phyloP scores from a whole-genome alignment of 495 filamentous ascomycete species.

The Penicillium roqueforti region DNA sequence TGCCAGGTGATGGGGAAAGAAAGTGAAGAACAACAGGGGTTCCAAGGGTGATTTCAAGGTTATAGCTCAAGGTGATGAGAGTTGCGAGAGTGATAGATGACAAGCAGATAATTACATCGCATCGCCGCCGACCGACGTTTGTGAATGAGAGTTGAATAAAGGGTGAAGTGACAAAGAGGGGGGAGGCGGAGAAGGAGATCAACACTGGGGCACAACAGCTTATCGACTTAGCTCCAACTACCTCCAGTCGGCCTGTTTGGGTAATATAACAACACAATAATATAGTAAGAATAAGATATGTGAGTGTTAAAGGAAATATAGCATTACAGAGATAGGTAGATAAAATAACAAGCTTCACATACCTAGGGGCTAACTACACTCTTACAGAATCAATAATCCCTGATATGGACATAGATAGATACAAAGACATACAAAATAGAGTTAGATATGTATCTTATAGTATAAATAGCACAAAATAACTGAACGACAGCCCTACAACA shows the following conservation, averaged over 20 bases:
- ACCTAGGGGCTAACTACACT: neutral
- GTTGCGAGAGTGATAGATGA: constrained; percentile 17
- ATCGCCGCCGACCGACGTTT: constrained; percentile 17
- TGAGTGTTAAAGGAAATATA: too few relatives aligned
- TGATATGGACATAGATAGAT: neutral
- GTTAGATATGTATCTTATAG: neutral
- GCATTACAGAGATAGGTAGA: too few relatives aligned
- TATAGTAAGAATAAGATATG: neutral
- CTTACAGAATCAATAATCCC: neutral
- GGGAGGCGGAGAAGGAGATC: constrained; percentile 21
- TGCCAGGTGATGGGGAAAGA: neutral
- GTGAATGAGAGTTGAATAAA: constrained; percentile 11
- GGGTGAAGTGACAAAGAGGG: constrained; percentile 14
- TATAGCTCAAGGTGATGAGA: constrained; percentile 7
- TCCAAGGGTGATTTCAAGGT: constrained; percentile 4
- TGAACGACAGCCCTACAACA: neutral
- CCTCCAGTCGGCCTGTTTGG: too few relatives aligned
- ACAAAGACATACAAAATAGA: neutral
- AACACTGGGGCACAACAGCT: constrained; percentile 14
- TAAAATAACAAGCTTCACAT: neutral
- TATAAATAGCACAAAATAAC: neutral
- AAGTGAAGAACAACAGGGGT: constrained; percentile 8
- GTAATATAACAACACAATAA: too few relatives aligned
- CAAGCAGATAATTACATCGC: constrained; percentile 35
- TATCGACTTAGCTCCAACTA: constrained; percentile 5